phyloP scores from a whole-genome alignment of 2,329 filamentous ascomycete genomes.

The Colletotrichum liaoningense region DNA sequence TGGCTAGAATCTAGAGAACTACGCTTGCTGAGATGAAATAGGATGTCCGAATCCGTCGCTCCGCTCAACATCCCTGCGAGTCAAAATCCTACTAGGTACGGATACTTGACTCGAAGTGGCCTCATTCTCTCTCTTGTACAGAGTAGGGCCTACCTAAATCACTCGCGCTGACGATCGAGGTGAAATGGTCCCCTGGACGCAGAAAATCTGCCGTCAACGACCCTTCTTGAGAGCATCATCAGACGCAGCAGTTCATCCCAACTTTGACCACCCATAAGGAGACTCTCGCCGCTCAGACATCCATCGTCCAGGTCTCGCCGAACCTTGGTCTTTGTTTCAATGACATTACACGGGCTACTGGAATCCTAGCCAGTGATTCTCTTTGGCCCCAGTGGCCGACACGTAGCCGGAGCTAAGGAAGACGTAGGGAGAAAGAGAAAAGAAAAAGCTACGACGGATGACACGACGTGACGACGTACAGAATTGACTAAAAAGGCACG shows the following conservation, averaged over 20 bases:
- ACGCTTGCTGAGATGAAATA: neutral
- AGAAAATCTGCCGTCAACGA: neutral
- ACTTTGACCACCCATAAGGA: neutral
- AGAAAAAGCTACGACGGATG: neutral
- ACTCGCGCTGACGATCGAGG: neutral
- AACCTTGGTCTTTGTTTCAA: neutral
- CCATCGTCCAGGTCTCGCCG: neutral
- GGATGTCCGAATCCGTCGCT: neutral
- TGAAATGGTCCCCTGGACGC: neutral
- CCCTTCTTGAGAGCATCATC: neutral
- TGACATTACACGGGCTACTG: neutral
- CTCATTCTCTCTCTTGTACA: neutral
- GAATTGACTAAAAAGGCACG: neutral
- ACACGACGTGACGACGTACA: conserved; percentile 1
- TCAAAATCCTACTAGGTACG: neutral
- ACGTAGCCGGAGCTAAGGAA: neutral
- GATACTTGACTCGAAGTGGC: neutral
- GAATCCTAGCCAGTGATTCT: neutral
- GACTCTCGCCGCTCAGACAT: neutral
- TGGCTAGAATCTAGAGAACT: neutral
- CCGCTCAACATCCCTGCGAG: neutral
- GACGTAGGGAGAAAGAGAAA: neutral
- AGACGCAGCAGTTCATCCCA: neutral
- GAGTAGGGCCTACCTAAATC: no score
- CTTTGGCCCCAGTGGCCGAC: neutral